Evolutionary conservation across 129 eudicot species (phyloP), one percentile per base, ranked within the genome.

Genomic region (Ambrosia trifida): DNA sequence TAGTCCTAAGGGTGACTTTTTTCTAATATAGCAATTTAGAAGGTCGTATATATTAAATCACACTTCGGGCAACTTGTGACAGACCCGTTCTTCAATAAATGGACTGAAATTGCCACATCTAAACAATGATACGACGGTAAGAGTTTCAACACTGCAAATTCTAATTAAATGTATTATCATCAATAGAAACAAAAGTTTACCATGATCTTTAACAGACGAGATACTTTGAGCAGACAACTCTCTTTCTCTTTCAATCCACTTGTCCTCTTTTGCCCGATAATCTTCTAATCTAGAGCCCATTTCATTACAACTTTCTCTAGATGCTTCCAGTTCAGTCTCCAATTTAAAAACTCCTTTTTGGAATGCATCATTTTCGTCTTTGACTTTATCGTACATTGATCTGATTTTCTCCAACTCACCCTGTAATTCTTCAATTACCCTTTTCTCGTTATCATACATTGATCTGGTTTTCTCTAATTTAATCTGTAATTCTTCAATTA

Each of bases 281-380:
- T 81, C 83, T 70, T 72, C 83, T 64, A 86, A 66, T 63, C 71
- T 78, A 62, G 76, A 28, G 57, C 66, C 82, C 78, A 86, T 69
- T 69, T 86, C 90, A 16, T 72, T 46, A 72, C 85, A 86, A 53
- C 58, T 36, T 47, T 66, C 77, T 30, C 88, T 63, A 47, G 72
- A 75, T 64, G 74, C 86, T 72, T 81, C 84, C 68, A 88, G 62
- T 72, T 89, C 89, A 69, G 77, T 60, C 78, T 88, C 89, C 78
- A 88, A 50, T 64, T 73, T 68, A n/a, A 60, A 76, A 68, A 81
- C 79, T 77, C 69, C 78, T 20, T 77, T 73, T 62, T 66, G 80
- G 79, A 56, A 63, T 33, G 64, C 71, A 68, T 81, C 91, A 64
- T 83, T 78, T 78, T 87, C 95, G 80, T 82, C 88, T 77, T 72